These are phyloP conservation scores for Aspergillus sclerotioniger DNA, from an alignment of 495 filamentous ascomycete species.

Conservation along the genomic window DNA sequence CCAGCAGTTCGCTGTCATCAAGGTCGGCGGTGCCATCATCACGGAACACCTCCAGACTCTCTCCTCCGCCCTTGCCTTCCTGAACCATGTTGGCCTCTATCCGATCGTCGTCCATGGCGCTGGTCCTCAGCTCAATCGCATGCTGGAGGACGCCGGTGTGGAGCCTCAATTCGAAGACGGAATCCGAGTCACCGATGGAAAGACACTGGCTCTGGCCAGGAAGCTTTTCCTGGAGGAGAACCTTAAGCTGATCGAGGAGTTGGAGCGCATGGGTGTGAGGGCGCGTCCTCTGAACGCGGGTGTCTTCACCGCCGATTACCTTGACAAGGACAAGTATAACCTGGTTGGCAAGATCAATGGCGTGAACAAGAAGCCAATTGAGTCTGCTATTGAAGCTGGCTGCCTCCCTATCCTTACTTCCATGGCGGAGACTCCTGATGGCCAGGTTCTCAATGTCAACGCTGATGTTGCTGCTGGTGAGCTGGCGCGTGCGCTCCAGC, in stretches of 20 bases:
- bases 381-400: slow-evolving; percentile 86
- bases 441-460: slow-evolving; percentile 96
- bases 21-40: slow-evolving; percentile 96
- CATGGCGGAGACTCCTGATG: slow-evolving; percentile 92
- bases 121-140: slow-evolving; percentile 92
- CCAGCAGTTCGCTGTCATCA: slow-evolving; percentile 98
- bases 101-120: slow-evolving; percentile 97
- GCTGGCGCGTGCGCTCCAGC: slow-evolving; percentile 83
- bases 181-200: slow-evolving; percentile 92
- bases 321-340: slow-evolving; percentile 92
- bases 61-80: slow-evolving; percentile 82
- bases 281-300: slow-evolving; percentile 90
- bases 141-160: slow-evolving; percentile 87
- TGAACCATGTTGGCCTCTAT: slow-evolving; percentile 93
- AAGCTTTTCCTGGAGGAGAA: slow-evolving; percentile 96
- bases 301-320: slow-evolving; percentile 92
- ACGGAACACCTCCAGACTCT: slow-evolving; percentile 91
- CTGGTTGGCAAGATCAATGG: slow-evolving; percentile 93
- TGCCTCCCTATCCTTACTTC: slow-evolving; percentile 94
- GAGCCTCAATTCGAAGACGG: slow-evolving; percentile 97
- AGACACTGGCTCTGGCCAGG: slow-evolving; percentile 86
- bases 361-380: slow-evolving; percentile 87
- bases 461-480: slow-evolving; percentile 96
- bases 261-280: slow-evolving; percentile 88
- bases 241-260: slow-evolving; percentile 85